Conservation (phyloP, 805 yeast species). For the Peterozyma toletana region DNA sequence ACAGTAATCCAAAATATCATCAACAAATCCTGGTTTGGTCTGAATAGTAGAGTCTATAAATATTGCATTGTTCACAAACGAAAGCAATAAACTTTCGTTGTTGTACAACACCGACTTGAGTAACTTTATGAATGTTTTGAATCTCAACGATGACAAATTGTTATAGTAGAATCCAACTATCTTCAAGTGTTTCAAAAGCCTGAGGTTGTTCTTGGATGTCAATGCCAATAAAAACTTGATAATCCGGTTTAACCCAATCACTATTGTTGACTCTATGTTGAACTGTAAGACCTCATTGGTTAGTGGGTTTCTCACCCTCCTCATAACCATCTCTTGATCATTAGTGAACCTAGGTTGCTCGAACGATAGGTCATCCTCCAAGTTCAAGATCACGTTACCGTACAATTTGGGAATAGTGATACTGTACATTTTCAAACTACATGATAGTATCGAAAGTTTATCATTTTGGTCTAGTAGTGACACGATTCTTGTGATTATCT, state of each 20-base stretch:
- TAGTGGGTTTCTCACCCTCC: too few relatives aligned
- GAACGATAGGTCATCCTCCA: background rate
- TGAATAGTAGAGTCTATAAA: constrained; percentile 1
- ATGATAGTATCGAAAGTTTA: too few relatives aligned
- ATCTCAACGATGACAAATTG: constrained; percentile 1
- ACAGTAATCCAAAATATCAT: background rate
- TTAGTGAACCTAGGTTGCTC: too few relatives aligned
- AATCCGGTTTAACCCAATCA: constrained; percentile 1
- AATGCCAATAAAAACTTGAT: background rate
- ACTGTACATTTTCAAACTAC: background rate
- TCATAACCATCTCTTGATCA: too few relatives aligned
- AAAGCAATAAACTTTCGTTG: background rate
- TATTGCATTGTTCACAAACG: constrained; percentile 3
- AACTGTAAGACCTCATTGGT: background rate
- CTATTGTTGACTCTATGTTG: background rate
- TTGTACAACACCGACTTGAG: background rate
- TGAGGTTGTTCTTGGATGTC: background rate
- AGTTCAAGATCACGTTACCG: constrained; percentile 2
- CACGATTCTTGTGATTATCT: too few relatives aligned
- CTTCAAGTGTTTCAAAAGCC: background rate
- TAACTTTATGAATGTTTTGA: background rate
- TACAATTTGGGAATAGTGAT: background rate
- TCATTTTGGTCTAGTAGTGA: too few relatives aligned
- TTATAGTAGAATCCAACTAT: constrained; percentile 3
- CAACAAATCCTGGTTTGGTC: background rate